Conservation (phyloP, 2,329 filamentous ascomycete species). For the Didymella lethalis region DNA sequence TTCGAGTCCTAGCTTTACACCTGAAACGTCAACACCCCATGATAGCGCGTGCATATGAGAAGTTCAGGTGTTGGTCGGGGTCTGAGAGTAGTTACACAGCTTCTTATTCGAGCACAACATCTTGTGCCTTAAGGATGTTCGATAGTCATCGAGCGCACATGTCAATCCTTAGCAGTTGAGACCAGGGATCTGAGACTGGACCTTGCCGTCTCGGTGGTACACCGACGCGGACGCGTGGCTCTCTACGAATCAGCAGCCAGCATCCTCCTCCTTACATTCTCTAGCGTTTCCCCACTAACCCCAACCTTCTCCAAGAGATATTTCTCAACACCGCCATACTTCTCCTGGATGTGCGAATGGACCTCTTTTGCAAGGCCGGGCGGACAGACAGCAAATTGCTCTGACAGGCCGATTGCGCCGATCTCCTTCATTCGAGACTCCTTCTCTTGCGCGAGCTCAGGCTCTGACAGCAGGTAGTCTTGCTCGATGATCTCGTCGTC, state of each 20-base stretch:
- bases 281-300: slow-evolving; percentile 48
- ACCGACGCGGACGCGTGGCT: slow-evolving; percentile 17
- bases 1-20: slow-evolving; percentile 32
- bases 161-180: slow-evolving; percentile 1
- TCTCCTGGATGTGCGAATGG: slow-evolving; percentile 63
- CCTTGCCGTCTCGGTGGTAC: slow-evolving; percentile 18
- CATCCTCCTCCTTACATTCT: slow-evolving; percentile 46
- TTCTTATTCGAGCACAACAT: not conserved
- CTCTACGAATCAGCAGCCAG: slow-evolving; percentile 29
- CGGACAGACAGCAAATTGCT: slow-evolving; percentile 72
- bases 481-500: slow-evolving; percentile 67
- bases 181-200: not conserved
- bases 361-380: slow-evolving; percentile 69
- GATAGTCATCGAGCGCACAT: not conserved
- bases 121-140: not conserved
- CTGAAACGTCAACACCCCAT: slow-evolving; percentile 22
- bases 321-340: slow-evolving; percentile 70
- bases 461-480: slow-evolving; percentile 75
- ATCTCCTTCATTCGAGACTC: slow-evolving; percentile 74
- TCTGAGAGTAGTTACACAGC: not conserved
- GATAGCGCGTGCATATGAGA: slow-evolving; percentile 12
- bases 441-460: slow-evolving; percentile 67
- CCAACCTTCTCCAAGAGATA: slow-evolving; percentile 74
- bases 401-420: slow-evolving; percentile 71
- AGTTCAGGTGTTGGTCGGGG: not conserved